Conservation (phyloP, 441 rosid species). For the Capsella rubella region DNA sequence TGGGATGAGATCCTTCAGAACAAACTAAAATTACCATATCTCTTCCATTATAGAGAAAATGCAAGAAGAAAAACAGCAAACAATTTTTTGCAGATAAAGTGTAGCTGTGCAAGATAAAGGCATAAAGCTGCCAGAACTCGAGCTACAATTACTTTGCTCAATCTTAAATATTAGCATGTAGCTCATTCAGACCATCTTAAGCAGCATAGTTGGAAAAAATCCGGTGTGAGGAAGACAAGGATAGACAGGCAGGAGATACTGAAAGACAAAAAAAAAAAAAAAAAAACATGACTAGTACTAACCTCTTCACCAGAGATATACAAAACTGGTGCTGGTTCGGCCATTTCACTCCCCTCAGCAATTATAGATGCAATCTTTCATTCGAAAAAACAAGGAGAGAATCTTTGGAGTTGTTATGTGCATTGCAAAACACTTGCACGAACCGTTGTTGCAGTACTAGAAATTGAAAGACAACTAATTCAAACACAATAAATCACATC, state of each 20-base stretch:
- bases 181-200: constrained; percentile 10
- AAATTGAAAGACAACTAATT: background rate
- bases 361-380: constrained; percentile 79
- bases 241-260: constrained; percentile 12
- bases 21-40: constrained; percentile 8
- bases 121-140: background rate
- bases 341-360: constrained; percentile 61
- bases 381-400: constrained; percentile 38
- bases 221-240: constrained; percentile 3
- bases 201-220: constrained; percentile 1
- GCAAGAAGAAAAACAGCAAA: constrained; percentile 12
- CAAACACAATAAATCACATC: background rate
- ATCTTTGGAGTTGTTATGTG: constrained; percentile 27
- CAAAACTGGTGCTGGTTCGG: constrained; percentile 71
- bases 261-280: no score
- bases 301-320: constrained; percentile 99
- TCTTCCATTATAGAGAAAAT: background rate
- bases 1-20: constrained; percentile 12
- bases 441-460: constrained; percentile 5
- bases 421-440: constrained; percentile 12
- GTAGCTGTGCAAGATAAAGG: no score
- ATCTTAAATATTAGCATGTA: constrained; percentile 13
- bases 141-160: constrained; percentile 4
- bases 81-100: background rate
- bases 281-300: constrained; percentile 30